Conservation (phyloP, 768 basidiomycete genomes). For the Imleria badia region DNA sequence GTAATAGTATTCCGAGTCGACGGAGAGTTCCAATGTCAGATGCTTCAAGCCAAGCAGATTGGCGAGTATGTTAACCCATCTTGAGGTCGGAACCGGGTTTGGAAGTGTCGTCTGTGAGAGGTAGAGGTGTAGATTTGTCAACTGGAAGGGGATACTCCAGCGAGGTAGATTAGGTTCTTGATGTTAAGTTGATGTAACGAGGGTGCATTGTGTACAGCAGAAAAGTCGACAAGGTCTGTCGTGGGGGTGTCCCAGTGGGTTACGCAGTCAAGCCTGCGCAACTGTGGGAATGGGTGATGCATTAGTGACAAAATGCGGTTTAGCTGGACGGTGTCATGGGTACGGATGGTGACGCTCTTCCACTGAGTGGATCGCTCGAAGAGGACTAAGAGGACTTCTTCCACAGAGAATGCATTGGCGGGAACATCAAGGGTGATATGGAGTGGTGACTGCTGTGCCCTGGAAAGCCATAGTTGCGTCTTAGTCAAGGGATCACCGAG, state of each 20-base stretch:
- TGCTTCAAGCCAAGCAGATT: conserved; percentile 40
- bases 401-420: conserved; percentile 29
- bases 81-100: conserved; percentile 22
- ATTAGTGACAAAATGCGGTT: conserved; percentile 41
- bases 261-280: conserved; percentile 36
- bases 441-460: conserved; percentile 43
- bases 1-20: conserved; percentile 25
- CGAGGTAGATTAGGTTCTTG: conserved; percentile 35
- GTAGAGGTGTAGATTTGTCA: conserved; percentile 36
- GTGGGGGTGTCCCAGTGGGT: conserved; percentile 29
- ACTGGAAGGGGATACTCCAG: conserved; percentile 33
- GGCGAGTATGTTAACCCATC: conserved; percentile 35
- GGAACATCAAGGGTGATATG: conserved; percentile 44
- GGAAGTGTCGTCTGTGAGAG: conserved; percentile 26
- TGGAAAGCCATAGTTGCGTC: conserved; percentile 52
- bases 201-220: conserved; percentile 35
- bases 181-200: conserved; percentile 35
- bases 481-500: conserved; percentile 40
- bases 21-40: conserved; percentile 42
- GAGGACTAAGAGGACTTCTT: conserved; percentile 42
- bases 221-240: conserved; percentile 26
- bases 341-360: conserved; percentile 43
- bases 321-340: conserved; percentile 37
- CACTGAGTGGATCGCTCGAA: conserved; percentile 41
- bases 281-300: conserved; percentile 33